phyloP scores from a whole-genome alignment of 2,329 filamentous ascomycete genomes.

The Ampelomyces quisqualis region DNA sequence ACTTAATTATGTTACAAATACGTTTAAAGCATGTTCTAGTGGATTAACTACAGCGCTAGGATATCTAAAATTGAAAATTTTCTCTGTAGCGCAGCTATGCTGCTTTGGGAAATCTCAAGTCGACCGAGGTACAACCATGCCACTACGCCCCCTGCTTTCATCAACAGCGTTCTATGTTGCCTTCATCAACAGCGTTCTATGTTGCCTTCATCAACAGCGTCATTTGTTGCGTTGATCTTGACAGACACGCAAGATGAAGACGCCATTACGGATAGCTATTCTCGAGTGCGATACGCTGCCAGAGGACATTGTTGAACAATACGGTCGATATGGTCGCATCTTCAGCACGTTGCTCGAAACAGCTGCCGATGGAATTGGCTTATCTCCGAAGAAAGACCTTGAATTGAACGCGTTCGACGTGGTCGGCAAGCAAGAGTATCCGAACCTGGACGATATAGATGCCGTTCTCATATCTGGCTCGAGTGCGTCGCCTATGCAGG shows the following conservation, averaged over 20 bases:
- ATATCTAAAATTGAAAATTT: too few relatives aligned
- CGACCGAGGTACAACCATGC: too few relatives aligned
- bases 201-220: slow-evolving; percentile 6
- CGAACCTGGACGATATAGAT: slow-evolving; percentile 71
- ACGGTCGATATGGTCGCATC: slow-evolving; percentile 69
- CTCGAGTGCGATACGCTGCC: slow-evolving; percentile 84
- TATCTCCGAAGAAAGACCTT: slow-evolving; percentile 48
- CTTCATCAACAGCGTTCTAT: not conserved
- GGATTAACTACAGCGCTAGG: too few relatives aligned
- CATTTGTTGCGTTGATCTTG: not conserved
- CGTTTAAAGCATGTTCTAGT: too few relatives aligned
- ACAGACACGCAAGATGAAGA: slow-evolving; percentile 31
- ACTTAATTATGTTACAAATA: too few relatives aligned
- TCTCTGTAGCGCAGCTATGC: too few relatives aligned
- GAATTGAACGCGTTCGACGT: slow-evolving; percentile 69
- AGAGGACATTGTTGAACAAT: slow-evolving; percentile 62
- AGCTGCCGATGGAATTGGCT: slow-evolving; percentile 52
- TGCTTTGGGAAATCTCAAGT: too few relatives aligned
- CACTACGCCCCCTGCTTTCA: too few relatives aligned
- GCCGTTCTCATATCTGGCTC: slow-evolving; percentile 78
- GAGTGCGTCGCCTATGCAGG: slow-evolving; percentile 47
- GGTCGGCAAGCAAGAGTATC: slow-evolving; percentile 68
- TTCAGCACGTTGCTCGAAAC: slow-evolving; percentile 55
- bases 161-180: too few relatives aligned
- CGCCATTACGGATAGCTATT: slow-evolving; percentile 71